A percentile compares a stretch with the other conserved stretches of the same genome.
Evolutionary conservation across 371 early-diverging fungal species (phyloP).

Genomic region (Apophysomyces variabilis): DNA sequence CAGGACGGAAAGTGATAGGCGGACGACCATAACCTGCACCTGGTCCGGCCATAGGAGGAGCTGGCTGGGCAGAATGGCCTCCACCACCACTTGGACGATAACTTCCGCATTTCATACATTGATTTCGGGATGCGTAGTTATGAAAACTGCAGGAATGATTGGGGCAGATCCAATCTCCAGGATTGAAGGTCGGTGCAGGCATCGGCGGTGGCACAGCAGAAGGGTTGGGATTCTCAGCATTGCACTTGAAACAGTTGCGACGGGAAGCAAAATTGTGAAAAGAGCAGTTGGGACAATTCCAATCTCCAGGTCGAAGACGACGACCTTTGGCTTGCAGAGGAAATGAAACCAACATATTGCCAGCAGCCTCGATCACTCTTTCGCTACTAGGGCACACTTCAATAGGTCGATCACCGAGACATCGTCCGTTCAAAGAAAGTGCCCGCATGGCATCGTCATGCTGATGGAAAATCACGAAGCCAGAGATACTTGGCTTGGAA

Average conservation of each 20-base stretch:
- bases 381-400: constrained; percentile 71
- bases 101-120: constrained; percentile 46
- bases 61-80: not conserved
- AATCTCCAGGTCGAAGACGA: constrained; percentile 69
- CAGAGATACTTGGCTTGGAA: constrained; percentile 62
- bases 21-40: constrained; percentile 21
- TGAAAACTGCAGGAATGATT: constrained; percentile 58
- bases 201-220: constrained; percentile 22
- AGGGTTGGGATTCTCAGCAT: constrained; percentile 54
- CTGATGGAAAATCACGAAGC: constrained; percentile 59
- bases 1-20: constrained; percentile 56
- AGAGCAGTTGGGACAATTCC: constrained; percentile 76
- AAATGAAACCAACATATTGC: constrained; percentile 58
- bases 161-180: constrained; percentile 61
- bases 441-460: constrained; percentile 70
- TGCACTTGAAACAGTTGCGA: constrained; percentile 72
- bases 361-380: constrained; percentile 59
- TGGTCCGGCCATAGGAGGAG: not conserved
- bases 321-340: constrained; percentile 56
- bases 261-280: constrained; percentile 81
- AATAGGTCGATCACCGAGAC: constrained; percentile 68
- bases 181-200: constrained; percentile 34
- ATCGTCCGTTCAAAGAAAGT: constrained; percentile 67
- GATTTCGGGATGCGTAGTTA: constrained; percentile 57
- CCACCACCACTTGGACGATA: constrained; percentile 25